Evolutionary conservation across 495 filamentous ascomycete genomes (phyloP), one percentile per base, ranked within the genome.

Genomic region (Lasiosphaeria hispida): DNA sequence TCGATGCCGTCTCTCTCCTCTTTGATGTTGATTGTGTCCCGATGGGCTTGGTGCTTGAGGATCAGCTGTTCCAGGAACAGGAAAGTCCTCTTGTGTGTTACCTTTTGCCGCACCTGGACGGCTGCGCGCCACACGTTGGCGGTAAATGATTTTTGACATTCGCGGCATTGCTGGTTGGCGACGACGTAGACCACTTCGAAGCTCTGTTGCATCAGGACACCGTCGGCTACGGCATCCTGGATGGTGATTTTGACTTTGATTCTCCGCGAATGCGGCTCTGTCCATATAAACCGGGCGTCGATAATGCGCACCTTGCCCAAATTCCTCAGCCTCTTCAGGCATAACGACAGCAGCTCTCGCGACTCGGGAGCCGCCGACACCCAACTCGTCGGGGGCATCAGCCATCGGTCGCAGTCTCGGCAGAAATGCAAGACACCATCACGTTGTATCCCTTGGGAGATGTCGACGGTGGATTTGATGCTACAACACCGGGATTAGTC

Each of bases 251-350:
- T 95, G 61, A 98, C 85, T 68, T 89, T 92, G 50, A 98, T 80
- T 64, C 94, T 78, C 65, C 90, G 79, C 48, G 90, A 95, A 77
- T 98, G 94, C 7, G 94, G 94, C 74, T 98, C 94, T 3, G 94
- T 98, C 94, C 94, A 98, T 62, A 96, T 90, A 69, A 98, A 98
- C 64, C 84, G 88, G 37, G 94, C 94, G 64, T 98, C 94, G 67
- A 94, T 91, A 59, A 98, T 92, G 41, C 94, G 80, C 53, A 95
- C 89, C 75, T 90, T 94, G 63, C 83, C 80, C 54, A 98, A 72
- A 39, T 92, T 91, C 50, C 84, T 79, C 55, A 98, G 72, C 65
- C 88, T 89, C 65, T 88, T 82, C 53, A 98, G 74, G 76, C 94
- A 98, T 33, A 97, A 71, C 10, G 94, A 92, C 23, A 98, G 77